Evolutionary conservation across 768 basidiomycete genomes (phyloP).

Genomic region (Boletus huronensis): DNA sequence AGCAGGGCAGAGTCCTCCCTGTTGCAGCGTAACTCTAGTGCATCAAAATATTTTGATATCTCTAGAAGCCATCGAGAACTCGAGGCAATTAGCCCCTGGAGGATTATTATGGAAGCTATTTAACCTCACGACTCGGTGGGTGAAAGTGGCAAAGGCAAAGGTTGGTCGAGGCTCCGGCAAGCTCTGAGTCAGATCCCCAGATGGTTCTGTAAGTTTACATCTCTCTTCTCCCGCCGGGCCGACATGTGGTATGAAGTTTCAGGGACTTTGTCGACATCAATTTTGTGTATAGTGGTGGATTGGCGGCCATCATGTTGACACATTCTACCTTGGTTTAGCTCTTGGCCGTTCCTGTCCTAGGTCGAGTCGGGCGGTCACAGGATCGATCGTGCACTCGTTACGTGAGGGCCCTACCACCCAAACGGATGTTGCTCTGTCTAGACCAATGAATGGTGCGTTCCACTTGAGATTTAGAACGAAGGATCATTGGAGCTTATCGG

Average conservation of each 20-base stretch:
- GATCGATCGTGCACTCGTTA: slow-evolving; percentile 17
- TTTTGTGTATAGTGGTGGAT: slow-evolving; percentile 17
- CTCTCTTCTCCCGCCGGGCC: slow-evolving; percentile 28
- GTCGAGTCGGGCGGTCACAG: slow-evolving; percentile 9
- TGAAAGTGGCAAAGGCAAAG: slow-evolving; percentile 16
- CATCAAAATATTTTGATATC: slow-evolving; percentile 12
- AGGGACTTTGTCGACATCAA: slow-evolving; percentile 24
- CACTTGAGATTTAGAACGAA: slow-evolving; percentile 19
- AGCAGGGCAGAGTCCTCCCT: not conserved
- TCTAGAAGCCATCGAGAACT: slow-evolving; percentile 10
- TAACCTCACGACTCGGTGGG: slow-evolving; percentile 4
- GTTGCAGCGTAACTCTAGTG: not conserved
- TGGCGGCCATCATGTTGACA: slow-evolving; percentile 18
- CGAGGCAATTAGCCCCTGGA: slow-evolving; percentile 16
- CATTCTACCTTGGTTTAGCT: slow-evolving; percentile 25
- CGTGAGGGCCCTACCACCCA: slow-evolving; percentile 16
- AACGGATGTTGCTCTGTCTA: slow-evolving; percentile 12
- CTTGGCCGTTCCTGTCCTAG: slow-evolving; percentile 12
- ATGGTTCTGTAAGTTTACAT: slow-evolving; percentile 11
- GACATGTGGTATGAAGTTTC: slow-evolving; percentile 13
- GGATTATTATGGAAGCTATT: slow-evolving; percentile 28
- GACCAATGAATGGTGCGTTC: slow-evolving; percentile 12
- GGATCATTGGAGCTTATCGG: slow-evolving; percentile 24
- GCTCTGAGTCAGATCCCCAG: slow-evolving; percentile 21
- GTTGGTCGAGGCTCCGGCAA: slow-evolving; percentile 8